phyloP scores from a whole-genome alignment of 257 asterid species.

The Galeopsis tetrahit region DNA sequence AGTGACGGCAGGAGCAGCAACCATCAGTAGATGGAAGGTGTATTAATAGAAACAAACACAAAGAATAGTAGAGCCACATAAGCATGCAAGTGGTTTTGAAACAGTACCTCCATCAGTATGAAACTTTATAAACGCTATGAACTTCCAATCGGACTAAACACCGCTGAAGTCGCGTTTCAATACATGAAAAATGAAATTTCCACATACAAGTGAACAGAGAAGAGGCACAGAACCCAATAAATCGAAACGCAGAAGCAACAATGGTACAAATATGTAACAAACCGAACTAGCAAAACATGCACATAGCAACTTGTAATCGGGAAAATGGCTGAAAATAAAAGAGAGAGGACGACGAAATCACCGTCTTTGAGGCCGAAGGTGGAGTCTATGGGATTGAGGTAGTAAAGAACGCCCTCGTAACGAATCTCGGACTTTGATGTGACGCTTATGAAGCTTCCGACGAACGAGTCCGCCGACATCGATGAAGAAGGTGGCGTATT shows the following conservation, averaged over 20 bases:
- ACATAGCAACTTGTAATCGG: neutral
- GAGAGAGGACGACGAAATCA: constrained; percentile 13
- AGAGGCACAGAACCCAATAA: constrained; percentile 4
- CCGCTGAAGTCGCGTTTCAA: neutral
- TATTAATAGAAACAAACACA: neutral
- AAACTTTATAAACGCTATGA: constrained; percentile 18
- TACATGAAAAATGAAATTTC: constrained; percentile 11
- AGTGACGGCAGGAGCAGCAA: neutral
- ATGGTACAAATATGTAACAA: neutral
- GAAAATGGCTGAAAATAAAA: neutral
- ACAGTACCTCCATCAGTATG: neutral
- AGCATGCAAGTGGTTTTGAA: neutral
- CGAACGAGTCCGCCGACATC: constrained; percentile 65
- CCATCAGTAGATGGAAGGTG: neutral
- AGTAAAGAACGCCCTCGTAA: constrained; percentile 68
- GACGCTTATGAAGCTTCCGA: constrained; percentile 76
- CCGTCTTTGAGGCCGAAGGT: constrained; percentile 79
- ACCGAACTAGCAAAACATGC: neutral
- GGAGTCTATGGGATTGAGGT: constrained; percentile 69
- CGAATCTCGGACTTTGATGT: constrained; percentile 81
- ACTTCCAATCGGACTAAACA: constrained; percentile 13
- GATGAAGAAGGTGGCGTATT: constrained; percentile 47
- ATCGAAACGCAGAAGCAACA: constrained; percentile 19
- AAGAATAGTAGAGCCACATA: neutral
- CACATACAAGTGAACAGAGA: neutral